Conservation (phyloP, 306 rosid species). For the Corylus heterophylla region DNA sequence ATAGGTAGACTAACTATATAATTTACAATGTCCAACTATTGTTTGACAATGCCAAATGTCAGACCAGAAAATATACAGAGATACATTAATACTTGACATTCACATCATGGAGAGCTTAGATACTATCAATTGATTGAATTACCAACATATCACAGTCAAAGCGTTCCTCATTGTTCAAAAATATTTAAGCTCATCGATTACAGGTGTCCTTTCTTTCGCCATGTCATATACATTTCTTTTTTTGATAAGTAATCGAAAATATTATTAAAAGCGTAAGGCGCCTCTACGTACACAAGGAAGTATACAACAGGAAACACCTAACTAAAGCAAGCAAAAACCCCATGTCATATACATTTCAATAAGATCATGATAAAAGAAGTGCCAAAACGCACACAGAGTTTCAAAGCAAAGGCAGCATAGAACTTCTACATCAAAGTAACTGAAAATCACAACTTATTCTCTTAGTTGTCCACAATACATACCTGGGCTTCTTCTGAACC, state of each 20-base stretch:
- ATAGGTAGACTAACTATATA: neutral
- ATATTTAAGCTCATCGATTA: neutral
- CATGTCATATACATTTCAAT: neutral
- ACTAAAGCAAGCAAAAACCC: no score
- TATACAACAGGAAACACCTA: no score
- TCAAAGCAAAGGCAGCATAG: neutral
- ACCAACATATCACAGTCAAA: neutral
- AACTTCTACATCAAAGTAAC: neutral
- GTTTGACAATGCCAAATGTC: neutral
- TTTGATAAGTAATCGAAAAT: no score
- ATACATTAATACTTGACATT: neutral
- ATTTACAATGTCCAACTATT: neutral
- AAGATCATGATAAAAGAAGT: neutral
- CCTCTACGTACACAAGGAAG: no score
- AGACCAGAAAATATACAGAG: neutral
- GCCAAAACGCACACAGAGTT: neutral
- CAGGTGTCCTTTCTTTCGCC: neutral
- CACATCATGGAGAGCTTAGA: neutral
- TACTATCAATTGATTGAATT: neutral
- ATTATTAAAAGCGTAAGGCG: no score
- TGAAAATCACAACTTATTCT: neutral
- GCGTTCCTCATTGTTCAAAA: neutral
- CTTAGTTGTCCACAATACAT: slow-evolving; percentile 12
- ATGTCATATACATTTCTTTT: neutral
- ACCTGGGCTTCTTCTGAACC: slow-evolving; percentile 68